phyloP scores from a whole-genome alignment of 305 asterid species.

The Fraxinus xanthoxyloides region DNA sequence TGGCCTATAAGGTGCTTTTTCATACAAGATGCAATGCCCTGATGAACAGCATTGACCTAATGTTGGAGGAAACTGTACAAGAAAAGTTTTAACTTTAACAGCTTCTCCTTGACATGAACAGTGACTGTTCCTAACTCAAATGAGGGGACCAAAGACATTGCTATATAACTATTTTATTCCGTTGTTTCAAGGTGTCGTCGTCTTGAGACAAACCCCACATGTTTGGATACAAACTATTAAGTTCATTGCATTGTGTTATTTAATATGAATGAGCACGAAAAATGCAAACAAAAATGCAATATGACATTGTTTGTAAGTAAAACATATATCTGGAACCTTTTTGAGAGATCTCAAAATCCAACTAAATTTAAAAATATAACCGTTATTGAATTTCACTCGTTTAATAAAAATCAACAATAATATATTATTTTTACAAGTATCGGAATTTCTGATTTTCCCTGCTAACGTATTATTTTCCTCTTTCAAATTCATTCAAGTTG shows the following conservation, averaged over 20 bases:
- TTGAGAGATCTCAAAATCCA: no score
- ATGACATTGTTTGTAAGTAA: not conserved
- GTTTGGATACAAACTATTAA: constrained; percentile 26
- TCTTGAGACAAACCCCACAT: constrained; percentile 31
- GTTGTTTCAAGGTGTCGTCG: constrained; percentile 24
- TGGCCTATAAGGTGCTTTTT: not conserved
- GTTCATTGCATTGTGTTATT: not conserved
- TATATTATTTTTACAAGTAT: no score
- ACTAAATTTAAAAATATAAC: no score
- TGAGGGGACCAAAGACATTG: constrained; percentile 55
- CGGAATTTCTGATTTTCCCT: no score
- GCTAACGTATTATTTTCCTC: no score
- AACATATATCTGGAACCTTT: not conserved
- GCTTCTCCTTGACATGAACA: constrained; percentile 20
- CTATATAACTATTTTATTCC: constrained; percentile 22
- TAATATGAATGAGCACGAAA: not conserved
- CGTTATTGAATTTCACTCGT: no score
- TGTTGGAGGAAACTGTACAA: not conserved
- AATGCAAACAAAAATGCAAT: not conserved
- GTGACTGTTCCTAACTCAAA: constrained; percentile 22
- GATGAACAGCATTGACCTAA: not conserved
- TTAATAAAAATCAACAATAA: no score
- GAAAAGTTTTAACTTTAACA: not conserved
- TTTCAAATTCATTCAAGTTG: no score
- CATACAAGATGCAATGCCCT: not conserved